phyloP scores from a whole-genome alignment of 2,329 filamentous ascomycete species.

The Epichloe amarillans region DNA sequence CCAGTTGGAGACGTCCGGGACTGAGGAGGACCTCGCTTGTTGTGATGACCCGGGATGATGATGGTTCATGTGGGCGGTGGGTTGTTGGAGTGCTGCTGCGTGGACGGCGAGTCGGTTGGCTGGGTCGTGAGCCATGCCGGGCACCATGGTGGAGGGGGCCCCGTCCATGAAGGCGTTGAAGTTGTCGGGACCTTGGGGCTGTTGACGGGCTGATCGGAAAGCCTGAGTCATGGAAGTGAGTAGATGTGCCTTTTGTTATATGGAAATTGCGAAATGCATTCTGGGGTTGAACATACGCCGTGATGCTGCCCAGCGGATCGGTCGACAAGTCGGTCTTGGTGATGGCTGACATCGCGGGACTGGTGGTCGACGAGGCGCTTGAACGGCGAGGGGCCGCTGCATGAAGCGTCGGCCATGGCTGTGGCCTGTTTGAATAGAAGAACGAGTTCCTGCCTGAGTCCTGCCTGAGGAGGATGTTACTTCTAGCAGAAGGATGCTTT shows the following conservation, averaged over 20 bases:
- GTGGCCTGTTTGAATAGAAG: background rate
- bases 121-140: slow-evolving; percentile 19
- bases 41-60: slow-evolving; percentile 10
- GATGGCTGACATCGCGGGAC: slow-evolving; percentile 26
- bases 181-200: slow-evolving; percentile 17
- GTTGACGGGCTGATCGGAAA: slow-evolving; percentile 20
- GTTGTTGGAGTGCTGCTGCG: slow-evolving; percentile 16
- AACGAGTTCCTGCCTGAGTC: background rate
- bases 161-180: slow-evolving; percentile 24
- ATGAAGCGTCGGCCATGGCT: slow-evolving; percentile 28
- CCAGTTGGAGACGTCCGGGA: slow-evolving; percentile 18
- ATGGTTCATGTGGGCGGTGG: background rate
- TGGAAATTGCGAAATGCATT: background rate
- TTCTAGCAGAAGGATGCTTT: background rate
- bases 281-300: slow-evolving; percentile 15
- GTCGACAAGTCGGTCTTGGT: slow-evolving; percentile 26
- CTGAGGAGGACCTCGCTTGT: slow-evolving; percentile 13
- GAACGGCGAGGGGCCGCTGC: slow-evolving; percentile 28
- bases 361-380: slow-evolving; percentile 30
- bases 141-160: slow-evolving; percentile 12
- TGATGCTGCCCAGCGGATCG: slow-evolving; percentile 15
- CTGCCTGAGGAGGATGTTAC: background rate
- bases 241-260: background rate
- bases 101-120: slow-evolving; percentile 22
- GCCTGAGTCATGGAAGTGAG: slow-evolving; percentile 13